These are phyloP conservation scores for Calocybe indica DNA, from an alignment of 768 basidiomycete species.

Conservation along the genomic window DNA sequence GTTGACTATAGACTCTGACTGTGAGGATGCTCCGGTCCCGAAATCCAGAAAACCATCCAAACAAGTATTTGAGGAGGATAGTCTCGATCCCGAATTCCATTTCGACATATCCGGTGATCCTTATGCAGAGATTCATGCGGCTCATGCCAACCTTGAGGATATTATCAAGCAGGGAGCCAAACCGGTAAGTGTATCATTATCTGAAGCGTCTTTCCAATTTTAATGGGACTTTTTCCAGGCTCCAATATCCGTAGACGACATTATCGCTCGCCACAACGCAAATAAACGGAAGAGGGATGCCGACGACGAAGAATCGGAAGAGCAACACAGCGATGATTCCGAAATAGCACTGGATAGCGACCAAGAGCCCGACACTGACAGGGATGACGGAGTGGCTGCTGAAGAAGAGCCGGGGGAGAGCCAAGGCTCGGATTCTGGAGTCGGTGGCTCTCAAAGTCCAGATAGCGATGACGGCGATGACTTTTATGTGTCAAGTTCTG, in stretches of 20 bases:
- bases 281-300: conserved; percentile 62
- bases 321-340: conserved; percentile 26
- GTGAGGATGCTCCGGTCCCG: conserved; percentile 39
- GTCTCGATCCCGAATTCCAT: conserved; percentile 74
- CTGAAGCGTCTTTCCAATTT: conserved; percentile 4
- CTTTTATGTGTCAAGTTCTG: conserved; percentile 14
- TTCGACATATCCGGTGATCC: conserved; percentile 78
- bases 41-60: conserved; percentile 15
- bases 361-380: conserved; percentile 20
- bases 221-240: conserved; percentile 30
- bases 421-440: conserved; percentile 20
- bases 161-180: conserved; percentile 57
- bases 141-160: conserved; percentile 38
- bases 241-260: conserved; percentile 88
- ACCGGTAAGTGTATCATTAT: conserved; percentile 38
- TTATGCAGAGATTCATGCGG: conserved; percentile 48
- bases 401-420: conserved; percentile 22
- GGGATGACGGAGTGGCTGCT: conserved; percentile 20
- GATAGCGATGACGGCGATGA: conserved; percentile 20
- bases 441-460: conserved; percentile 29
- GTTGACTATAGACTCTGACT: conserved; percentile 81
- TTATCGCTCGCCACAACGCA: conserved; percentile 68
- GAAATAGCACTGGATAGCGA: conserved; percentile 26
- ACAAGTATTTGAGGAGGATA: conserved; percentile 44
- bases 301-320: conserved; percentile 27